Percentiles rank a stretch among this genome's conserved stretches.
phyloP scores from a whole-genome alignment of 2,329 filamentous ascomycete genomes.

The Claviceps maximensis region DNA sequence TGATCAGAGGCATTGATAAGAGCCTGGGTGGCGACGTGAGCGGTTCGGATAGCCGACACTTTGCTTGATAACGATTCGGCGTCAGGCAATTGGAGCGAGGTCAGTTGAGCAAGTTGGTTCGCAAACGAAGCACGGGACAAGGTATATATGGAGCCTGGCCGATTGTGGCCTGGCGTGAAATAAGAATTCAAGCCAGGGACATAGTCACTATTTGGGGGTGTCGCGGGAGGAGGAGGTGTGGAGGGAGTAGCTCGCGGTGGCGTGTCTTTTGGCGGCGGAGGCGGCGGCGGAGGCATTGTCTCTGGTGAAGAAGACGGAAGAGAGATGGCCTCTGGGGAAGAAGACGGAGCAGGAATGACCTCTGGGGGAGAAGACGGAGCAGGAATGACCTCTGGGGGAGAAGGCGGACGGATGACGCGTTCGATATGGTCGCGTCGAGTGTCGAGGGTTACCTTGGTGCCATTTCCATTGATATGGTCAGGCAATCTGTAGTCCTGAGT shows the following conservation, averaged over 20 bases:
- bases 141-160: slow-evolving; percentile 83
- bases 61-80: slow-evolving; percentile 70
- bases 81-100: slow-evolving; percentile 77
- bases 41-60: slow-evolving; percentile 74
- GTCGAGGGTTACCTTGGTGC: slow-evolving; percentile 47
- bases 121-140: slow-evolving; percentile 85
- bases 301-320: slow-evolving; percentile 20
- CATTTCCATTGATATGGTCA: slow-evolving; percentile 55
- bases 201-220: slow-evolving; percentile 28
- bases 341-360: slow-evolving; percentile 15
- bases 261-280: slow-evolving; percentile 25
- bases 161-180: slow-evolving; percentile 53
- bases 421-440: slow-evolving; percentile 46
- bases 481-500: slow-evolving; percentile 63
- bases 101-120: slow-evolving; percentile 84
- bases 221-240: slow-evolving; percentile 15
- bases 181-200: slow-evolving; percentile 43
- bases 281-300: slow-evolving; percentile 15
- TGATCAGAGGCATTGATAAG: slow-evolving; percentile 81
- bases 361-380: not conserved
- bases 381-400: slow-evolving; percentile 22
- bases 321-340: slow-evolving; percentile 11
- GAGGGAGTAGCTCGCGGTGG: slow-evolving; percentile 18
- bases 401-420: slow-evolving; percentile 29
- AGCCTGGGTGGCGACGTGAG: slow-evolving; percentile 69